Conservation (phyloP, 768 basidiomycete species). For the Cystoderma amianthinum region DNA sequence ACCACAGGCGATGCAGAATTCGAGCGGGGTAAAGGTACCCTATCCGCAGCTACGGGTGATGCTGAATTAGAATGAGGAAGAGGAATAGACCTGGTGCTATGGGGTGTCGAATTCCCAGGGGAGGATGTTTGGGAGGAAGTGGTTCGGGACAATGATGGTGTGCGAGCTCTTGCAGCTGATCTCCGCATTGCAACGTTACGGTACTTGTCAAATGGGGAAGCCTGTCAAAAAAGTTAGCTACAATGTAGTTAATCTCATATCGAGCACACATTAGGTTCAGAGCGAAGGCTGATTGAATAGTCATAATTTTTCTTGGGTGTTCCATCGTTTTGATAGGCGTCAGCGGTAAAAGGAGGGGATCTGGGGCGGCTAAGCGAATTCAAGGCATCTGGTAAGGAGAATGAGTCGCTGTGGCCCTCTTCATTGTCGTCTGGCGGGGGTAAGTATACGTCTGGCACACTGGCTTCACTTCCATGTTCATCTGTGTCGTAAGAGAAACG, state of each 20-base stretch:
- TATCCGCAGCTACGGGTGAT: constrained; percentile 40
- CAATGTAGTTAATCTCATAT: too few relatives aligned
- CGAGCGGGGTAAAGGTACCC: constrained; percentile 47
- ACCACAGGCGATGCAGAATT: constrained; percentile 41
- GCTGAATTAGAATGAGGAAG: constrained; percentile 28
- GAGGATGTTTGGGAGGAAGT: constrained; percentile 54
- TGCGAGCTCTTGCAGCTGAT: constrained; percentile 44
- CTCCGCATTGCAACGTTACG: constrained; percentile 57
- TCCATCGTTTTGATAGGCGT: constrained; percentile 23
- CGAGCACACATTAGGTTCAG: constrained; percentile 50
- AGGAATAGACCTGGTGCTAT: constrained; percentile 39
- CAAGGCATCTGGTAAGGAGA: constrained; percentile 51
- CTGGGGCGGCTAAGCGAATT: constrained; percentile 48
- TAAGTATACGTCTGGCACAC: constrained; percentile 47
- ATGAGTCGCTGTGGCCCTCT: constrained; percentile 31
- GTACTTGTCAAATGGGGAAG: constrained; percentile 55
- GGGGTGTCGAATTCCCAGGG: constrained; percentile 58
- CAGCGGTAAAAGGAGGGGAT: constrained; percentile 38
- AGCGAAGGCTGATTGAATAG: constrained; percentile 51
- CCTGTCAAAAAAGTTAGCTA: too few relatives aligned
- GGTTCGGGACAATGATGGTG: constrained; percentile 62
- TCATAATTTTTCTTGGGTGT: constrained; percentile 50
- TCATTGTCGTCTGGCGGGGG: constrained; percentile 38
- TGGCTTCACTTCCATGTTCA: constrained; percentile 37
- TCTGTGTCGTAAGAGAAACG: constrained; percentile 29